Conservation (phyloP, 1,284 basidiomycete species). For the Ceratobasidium sp. region DNA sequence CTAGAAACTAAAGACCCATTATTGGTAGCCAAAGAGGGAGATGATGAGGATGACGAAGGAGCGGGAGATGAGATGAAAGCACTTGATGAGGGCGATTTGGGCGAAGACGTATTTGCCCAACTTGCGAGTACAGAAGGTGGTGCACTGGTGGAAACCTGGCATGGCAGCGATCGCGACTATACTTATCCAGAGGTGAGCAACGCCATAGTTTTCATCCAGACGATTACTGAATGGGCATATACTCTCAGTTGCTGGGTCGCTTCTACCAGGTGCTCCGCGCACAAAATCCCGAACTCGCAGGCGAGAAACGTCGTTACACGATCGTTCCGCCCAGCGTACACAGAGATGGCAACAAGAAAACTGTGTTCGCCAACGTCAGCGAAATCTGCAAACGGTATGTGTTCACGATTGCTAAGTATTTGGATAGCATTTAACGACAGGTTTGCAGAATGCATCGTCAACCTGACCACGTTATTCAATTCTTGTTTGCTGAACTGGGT, state of each 20-base stretch:
- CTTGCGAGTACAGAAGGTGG: slow-evolving; percentile 72
- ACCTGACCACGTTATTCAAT: slow-evolving; percentile 99
- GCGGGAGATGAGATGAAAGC: slow-evolving; percentile 65
- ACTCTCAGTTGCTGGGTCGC: slow-evolving; percentile 84
- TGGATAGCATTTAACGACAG: background rate
- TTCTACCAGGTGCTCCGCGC: slow-evolving; percentile 94
- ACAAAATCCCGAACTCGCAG: slow-evolving; percentile 94
- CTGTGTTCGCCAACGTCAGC: slow-evolving; percentile 95
- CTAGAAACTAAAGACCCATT: background rate
- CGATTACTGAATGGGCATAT: slow-evolving; percentile 34
- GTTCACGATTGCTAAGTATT: background rate
- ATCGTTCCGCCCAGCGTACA: slow-evolving; percentile 97
- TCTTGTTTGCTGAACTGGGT: slow-evolving; percentile 98
- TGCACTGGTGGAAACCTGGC: slow-evolving; percentile 81
- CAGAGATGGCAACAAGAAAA: slow-evolving; percentile 95
- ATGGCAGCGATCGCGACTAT: slow-evolving; percentile 94
- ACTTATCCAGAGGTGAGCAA: slow-evolving; percentile 86
- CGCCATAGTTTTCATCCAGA: background rate
- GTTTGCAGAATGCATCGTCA: slow-evolving; percentile 85
- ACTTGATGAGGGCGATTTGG: slow-evolving; percentile 81
- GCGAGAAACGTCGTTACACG: slow-evolving; percentile 92
- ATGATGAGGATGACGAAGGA: slow-evolving; percentile 67
- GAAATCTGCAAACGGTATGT: slow-evolving; percentile 93
- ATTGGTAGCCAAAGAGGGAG: slow-evolving; percentile 58
- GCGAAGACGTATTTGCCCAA: slow-evolving; percentile 81